Evolutionary conservation across 75 land plant genomes (phyloP).

Genomic region (Azolla pinnata): DNA sequence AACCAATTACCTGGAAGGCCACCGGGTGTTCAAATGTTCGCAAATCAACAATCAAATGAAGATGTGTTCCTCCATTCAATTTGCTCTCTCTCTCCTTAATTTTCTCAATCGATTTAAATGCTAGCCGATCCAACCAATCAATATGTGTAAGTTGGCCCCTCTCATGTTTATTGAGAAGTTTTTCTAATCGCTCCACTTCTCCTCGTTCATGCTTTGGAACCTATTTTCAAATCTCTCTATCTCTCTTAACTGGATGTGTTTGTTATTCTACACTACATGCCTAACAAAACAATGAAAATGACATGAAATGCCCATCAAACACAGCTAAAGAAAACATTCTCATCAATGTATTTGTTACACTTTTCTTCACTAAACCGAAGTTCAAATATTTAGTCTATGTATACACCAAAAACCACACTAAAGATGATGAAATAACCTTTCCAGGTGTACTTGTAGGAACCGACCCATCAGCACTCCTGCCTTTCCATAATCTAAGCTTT

Average conservation of each 20-base stretch:
- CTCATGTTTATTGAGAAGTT: slow-evolving; percentile 82
- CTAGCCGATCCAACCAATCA: slow-evolving; percentile 86
- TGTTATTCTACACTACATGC: too few species aligned
- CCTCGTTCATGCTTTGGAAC: slow-evolving; percentile 86
- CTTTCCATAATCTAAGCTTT: slow-evolving; percentile 78
- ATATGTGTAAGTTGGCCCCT: slow-evolving; percentile 73
- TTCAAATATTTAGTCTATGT: too few species aligned
- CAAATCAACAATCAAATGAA: slow-evolving; percentile 72
- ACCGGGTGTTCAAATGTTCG: slow-evolving; percentile 91
- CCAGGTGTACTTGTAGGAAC: slow-evolving; percentile 76
- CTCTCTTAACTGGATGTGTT: too few species aligned
- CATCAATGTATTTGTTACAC: too few species aligned
- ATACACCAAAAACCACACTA: too few species aligned
- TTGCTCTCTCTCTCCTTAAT: slow-evolving; percentile 60
- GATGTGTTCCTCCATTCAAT: slow-evolving; percentile 48
- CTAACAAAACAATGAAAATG: too few species aligned
- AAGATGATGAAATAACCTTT: too few species aligned
- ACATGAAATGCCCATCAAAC: too few species aligned
- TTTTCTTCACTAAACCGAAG: too few species aligned
- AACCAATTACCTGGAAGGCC: slow-evolving; percentile 66
- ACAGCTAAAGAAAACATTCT: too few species aligned
- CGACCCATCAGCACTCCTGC: slow-evolving; percentile 82
- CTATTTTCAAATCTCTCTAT: too few species aligned
- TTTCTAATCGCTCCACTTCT: slow-evolving; percentile 79
- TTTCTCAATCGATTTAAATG: slow-evolving; percentile 67